phyloP scores from a whole-genome alignment of 257 asterid genomes.

The Solanum chilense region DNA sequence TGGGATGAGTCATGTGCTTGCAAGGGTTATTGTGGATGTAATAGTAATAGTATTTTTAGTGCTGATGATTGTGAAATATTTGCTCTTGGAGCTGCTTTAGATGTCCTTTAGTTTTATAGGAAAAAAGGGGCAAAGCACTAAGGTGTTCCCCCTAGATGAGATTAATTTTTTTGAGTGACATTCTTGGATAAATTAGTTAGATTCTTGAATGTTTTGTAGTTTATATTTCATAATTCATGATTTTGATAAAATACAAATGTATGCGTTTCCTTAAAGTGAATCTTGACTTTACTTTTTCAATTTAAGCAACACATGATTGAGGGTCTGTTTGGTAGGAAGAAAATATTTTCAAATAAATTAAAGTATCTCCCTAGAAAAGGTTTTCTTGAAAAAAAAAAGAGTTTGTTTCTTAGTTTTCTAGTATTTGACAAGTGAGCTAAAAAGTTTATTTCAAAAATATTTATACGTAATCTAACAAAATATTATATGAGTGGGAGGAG shows the following conservation, averaged over 20 bases:
- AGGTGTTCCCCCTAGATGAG: background rate
- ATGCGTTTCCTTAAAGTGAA: background rate
- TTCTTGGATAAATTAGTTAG: background rate
- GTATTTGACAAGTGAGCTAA: background rate
- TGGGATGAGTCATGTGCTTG: background rate
- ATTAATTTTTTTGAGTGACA: background rate
- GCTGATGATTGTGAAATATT: slow-evolving; percentile 7
- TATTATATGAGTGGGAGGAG: too few relatives aligned
- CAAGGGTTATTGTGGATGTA: slow-evolving; percentile 7
- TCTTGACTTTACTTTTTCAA: background rate
- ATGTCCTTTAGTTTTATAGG: background rate
- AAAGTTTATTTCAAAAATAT: too few relatives aligned
- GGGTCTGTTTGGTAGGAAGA: background rate
- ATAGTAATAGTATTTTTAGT: background rate
- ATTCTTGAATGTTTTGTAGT: background rate
- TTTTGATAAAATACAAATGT: background rate
- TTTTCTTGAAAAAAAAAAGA: background rate
- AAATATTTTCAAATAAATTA: too few relatives aligned
- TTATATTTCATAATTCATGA: background rate
- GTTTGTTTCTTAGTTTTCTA: background rate
- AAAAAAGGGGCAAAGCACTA: background rate
- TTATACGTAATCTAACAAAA: too few relatives aligned
- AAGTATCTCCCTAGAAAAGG: background rate
- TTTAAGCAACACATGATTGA: background rate
- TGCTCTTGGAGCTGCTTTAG: slow-evolving; percentile 31